Evolutionary conservation across 2,329 filamentous ascomycete genomes (phyloP).

Genomic region (Macrophomina phaseolina): DNA sequence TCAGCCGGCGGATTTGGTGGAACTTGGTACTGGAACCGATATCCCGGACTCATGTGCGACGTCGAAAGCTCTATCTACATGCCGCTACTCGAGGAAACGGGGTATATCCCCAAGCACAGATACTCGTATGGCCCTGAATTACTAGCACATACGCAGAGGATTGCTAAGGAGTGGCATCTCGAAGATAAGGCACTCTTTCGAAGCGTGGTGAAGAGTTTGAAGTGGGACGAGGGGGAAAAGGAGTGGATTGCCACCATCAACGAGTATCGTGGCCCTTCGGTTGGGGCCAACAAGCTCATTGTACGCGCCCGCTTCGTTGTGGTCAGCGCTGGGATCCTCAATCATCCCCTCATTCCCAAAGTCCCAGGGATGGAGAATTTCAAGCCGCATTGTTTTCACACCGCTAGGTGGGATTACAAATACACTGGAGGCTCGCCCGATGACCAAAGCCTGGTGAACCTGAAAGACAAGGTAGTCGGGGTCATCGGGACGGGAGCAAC

Average conservation of each 20-base stretch:
- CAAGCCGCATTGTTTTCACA: slow-evolving; percentile 42
- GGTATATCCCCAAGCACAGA: slow-evolving; percentile 39
- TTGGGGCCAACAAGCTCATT: slow-evolving; percentile 37
- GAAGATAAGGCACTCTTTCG: slow-evolving; percentile 37
- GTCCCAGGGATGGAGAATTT: slow-evolving; percentile 43
- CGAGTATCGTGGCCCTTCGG: slow-evolving; percentile 49
- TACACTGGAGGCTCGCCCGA: slow-evolving; percentile 44
- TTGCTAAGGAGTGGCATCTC: slow-evolving; percentile 54
- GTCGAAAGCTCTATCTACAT: slow-evolving; percentile 34
- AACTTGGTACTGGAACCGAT: slow-evolving; percentile 39
- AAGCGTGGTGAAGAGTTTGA: slow-evolving; percentile 49
- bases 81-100: slow-evolving; percentile 51
- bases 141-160: slow-evolving; percentile 41
- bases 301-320: slow-evolving; percentile 36
- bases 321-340: slow-evolving; percentile 38
- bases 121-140: slow-evolving; percentile 44
- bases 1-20: slow-evolving; percentile 34
- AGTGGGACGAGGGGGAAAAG: slow-evolving; percentile 55
- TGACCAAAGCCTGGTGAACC: slow-evolving; percentile 33
- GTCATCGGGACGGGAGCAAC: slow-evolving; percentile 39
- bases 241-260: slow-evolving; percentile 41
- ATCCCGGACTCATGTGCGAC: slow-evolving; percentile 34
- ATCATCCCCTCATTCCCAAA: slow-evolving; percentile 39
- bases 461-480: slow-evolving; percentile 31
- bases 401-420: slow-evolving; percentile 25